Evolutionary conservation across 2,329 filamentous ascomycete genomes (phyloP), one percentile per base, ranked within the genome.

Genomic region (Pochonia chlamydosporia): DNA sequence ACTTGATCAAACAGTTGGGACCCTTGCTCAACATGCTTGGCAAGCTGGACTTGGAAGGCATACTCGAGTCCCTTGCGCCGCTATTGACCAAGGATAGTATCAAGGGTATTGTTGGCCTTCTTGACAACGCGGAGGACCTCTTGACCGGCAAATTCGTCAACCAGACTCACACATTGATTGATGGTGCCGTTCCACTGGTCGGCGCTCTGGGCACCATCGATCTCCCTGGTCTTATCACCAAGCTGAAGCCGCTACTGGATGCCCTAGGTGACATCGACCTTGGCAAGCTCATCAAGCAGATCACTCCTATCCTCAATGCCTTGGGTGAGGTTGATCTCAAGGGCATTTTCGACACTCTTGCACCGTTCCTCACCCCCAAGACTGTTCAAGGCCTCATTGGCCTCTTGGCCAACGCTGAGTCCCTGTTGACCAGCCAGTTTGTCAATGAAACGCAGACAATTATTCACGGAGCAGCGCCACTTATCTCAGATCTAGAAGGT

Each of bases 391-490:
- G 65, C 5, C 49, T 71, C 5, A 50, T 68, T 2, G 64, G 65
- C 3, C 57, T 68, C 0, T 55, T 68, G 1, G 58, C 52, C 18
- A 70, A 69, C 36, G 68, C 66, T 0, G 66, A 69, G 46, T 55
- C 61, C n/a, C 57, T 70, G 1, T 59, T 70, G 23, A 69, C 61
- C 1, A 46, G 48, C 40, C 60, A 62, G 11, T 70, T 71, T 40
- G 68, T 71, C 54, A 68, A 70, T 43, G 60, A 69, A 40, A 72
- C 67, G 0, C 64, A 69, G 8, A 65, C 61, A 0, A 61, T 70
- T 18, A 62, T 69, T 16, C 57, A 57, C 6, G 67, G 62, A 2
- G 68, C 66, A 1, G 63, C 63, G 9, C 68, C 68, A 0, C 56
- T 72, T 8, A 53, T 72, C 24, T 55, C 54, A 3, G 58, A 62